These are phyloP conservation scores for Nicotiana knightiana DNA, from an alignment of 257 asterid species.

Conservation along the genomic window DNA sequence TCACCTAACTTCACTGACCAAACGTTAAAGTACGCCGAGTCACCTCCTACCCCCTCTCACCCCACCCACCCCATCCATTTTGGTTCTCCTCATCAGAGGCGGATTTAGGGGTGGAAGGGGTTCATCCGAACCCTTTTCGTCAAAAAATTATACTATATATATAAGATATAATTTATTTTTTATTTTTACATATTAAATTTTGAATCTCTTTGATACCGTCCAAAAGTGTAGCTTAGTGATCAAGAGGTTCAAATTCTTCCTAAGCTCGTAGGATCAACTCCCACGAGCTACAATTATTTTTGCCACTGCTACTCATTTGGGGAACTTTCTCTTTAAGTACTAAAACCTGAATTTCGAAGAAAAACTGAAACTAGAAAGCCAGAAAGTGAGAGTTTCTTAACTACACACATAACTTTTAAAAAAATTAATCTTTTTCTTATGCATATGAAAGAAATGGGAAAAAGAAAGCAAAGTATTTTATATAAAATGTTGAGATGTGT, in stretches of 20 bases:
- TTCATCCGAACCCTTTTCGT: too few species aligned
- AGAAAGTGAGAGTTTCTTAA: slow-evolving; percentile 17
- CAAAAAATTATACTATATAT: too few species aligned
- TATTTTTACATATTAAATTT: too few species aligned
- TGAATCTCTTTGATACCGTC: too few species aligned
- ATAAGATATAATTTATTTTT: too few species aligned
- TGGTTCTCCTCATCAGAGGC: background rate
- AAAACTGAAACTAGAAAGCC: slow-evolving; percentile 35
- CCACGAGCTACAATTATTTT: too few species aligned
- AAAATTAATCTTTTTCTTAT: background rate
- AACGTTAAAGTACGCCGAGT: slow-evolving; percentile 18
- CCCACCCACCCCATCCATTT: background rate
- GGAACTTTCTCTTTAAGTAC: slow-evolving; percentile 23
- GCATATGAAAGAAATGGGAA: background rate
- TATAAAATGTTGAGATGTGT: background rate
- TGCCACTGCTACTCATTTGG: background rate
- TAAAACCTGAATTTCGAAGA: slow-evolving; percentile 23
- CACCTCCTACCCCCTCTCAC: background rate
- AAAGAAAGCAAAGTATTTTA: background rate
- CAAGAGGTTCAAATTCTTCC: too few species aligned
- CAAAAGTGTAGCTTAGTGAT: too few species aligned
- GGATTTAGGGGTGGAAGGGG: too few species aligned
- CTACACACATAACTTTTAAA: slow-evolving; percentile 8
- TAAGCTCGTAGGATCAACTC: too few species aligned
- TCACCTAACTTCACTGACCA: slow-evolving; percentile 5